These are phyloP conservation scores for Clavulina sp. DNA, from an alignment of 768 basidiomycete species.

Conservation along the genomic window DNA sequence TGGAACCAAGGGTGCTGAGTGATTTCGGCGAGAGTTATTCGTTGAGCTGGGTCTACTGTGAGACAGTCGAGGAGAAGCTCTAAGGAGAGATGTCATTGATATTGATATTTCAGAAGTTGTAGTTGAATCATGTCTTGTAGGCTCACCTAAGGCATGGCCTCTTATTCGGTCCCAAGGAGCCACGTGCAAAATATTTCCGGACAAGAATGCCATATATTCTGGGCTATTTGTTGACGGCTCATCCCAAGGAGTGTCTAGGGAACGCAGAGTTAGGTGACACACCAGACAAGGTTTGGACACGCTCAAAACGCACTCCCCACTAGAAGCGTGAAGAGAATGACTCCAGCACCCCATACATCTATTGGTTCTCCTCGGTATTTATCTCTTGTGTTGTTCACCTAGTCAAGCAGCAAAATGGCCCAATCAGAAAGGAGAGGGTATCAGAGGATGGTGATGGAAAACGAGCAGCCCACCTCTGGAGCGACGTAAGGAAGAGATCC, in stretches of 20 bases:
- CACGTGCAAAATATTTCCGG: conserved; percentile 54
- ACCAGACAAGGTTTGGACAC: not conserved
- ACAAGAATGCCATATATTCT: conserved; percentile 62
- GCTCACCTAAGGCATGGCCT: conserved; percentile 43
- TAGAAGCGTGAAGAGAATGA: conserved; percentile 82
- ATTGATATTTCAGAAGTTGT: not conserved
- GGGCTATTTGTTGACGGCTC: conserved; percentile 63
- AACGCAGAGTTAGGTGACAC: not conserved
- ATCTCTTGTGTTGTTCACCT: conserved; percentile 26
- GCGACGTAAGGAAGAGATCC: conserved; percentile 91
- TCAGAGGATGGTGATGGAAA: not conserved
- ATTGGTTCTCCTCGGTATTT: conserved; percentile 84
- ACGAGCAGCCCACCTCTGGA: conserved; percentile 48
- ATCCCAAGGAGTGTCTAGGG: conserved; percentile 97
- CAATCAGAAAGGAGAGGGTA: not conserved
- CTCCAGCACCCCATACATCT: conserved; percentile 91
- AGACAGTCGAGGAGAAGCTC: conserved; percentile 64
- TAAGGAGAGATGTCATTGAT: conserved; percentile 20
- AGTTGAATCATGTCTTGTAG: not conserved
- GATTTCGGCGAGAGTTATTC: conserved; percentile 46
- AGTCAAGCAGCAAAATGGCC: not conserved
- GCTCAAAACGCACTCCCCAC: conserved; percentile 48
- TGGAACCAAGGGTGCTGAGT: conserved; percentile 55
- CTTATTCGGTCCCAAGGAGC: conserved; percentile 64
- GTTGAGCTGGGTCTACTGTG: conserved; percentile 44